phyloP scores from a whole-genome alignment of 2,329 filamentous ascomycete genomes.

The Pestalotiopsis fici region DNA sequence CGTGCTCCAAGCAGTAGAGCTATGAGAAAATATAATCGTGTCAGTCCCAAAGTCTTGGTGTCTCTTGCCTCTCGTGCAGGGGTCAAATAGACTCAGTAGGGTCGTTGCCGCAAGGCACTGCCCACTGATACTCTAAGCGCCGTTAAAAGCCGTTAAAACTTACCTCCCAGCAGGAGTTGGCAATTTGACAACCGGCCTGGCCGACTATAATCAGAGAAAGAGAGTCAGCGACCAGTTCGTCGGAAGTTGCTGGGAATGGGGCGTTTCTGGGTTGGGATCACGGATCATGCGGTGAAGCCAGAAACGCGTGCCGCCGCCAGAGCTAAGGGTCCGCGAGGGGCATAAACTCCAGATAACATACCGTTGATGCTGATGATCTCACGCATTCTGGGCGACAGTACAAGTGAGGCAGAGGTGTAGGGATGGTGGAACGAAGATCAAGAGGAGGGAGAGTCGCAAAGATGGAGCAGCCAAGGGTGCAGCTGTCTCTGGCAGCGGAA shows the following conservation, averaged over 20 bases:
- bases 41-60: background rate
- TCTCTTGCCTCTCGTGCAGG: background rate
- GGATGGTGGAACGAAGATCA: conserved; percentile 28
- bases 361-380: conserved; percentile 99
- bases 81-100: conserved; percentile 1
- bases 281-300: conserved; percentile 43
- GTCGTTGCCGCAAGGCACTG: background rate
- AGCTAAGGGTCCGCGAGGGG: conserved; percentile 7
- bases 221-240: conserved; percentile 46
- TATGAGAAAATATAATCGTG: conserved; percentile 42
- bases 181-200: conserved; percentile 99
- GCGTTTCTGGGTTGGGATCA: conserved; percentile 18
- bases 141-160: conserved; percentile 40
- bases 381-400: conserved; percentile 73
- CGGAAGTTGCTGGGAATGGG: conserved; percentile 20
- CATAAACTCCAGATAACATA: conserved; percentile 48
- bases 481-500: conserved; percentile 11
- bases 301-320: conserved; percentile 36
- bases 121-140: background rate
- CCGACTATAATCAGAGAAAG: conserved; percentile 70
- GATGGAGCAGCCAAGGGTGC: conserved; percentile 6
- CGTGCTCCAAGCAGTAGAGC: conserved; percentile 99
- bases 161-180: conserved; percentile 99
- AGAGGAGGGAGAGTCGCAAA: conserved; percentile 21
- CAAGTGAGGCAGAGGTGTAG: conserved; percentile 28